phyloP scores from a whole-genome alignment of 1,139 yeast species.

The Yamadazyma spencermartinsiae region DNA sequence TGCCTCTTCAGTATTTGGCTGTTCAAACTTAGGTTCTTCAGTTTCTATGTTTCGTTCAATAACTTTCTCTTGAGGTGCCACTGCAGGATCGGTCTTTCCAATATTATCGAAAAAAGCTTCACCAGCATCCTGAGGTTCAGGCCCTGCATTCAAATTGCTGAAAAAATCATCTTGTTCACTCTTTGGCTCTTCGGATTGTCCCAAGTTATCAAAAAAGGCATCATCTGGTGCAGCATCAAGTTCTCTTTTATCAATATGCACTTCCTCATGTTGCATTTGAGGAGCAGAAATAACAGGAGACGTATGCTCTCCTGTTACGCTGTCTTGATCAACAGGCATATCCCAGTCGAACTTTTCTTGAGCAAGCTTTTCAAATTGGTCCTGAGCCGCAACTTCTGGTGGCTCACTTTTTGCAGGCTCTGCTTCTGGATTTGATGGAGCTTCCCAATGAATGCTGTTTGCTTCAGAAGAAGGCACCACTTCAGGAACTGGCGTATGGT shows the following conservation, averaged over 20 bases:
- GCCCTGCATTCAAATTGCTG: neutral
- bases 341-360: constrained; percentile 2
- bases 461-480: too few relatives aligned
- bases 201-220: neutral
- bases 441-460: too few relatives aligned
- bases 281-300: neutral
- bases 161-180: neutral
- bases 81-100: neutral
- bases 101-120: constrained; percentile 4
- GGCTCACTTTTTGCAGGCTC: neutral
- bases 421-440: neutral
- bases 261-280: neutral
- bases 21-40: neutral
- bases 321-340: neutral
- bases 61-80: neutral
- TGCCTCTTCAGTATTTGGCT: neutral
- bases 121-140: constrained; percentile 3
- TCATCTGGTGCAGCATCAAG: neutral
- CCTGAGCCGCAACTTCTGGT: neutral
- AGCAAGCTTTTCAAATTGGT: neutral
- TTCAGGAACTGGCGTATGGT: neutral
- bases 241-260: neutral
- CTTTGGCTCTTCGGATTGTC: too few relatives aligned
- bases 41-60: neutral
- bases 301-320: neutral